phyloP scores from a whole-genome alignment of 805 yeast species.

The Torulaspora quercuum region DNA sequence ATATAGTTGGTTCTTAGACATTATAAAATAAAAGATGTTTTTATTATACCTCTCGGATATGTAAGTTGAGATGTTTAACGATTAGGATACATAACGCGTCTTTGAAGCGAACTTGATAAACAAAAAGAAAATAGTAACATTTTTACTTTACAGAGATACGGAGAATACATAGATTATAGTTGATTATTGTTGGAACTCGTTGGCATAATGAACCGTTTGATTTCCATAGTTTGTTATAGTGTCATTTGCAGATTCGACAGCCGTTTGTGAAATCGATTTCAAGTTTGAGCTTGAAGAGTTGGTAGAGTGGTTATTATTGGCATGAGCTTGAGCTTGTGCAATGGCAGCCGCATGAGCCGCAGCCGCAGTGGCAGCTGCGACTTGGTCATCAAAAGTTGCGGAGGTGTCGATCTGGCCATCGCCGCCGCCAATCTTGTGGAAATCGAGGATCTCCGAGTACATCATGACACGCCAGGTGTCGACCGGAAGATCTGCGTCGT shows the following conservation, averaged over 20 bases:
- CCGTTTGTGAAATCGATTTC: slow-evolving; percentile 10
- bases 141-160: too few relatives aligned
- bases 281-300: slow-evolving; percentile 2
- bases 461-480: slow-evolving; percentile 99
- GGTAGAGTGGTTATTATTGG: slow-evolving; percentile 7
- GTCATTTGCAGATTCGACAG: slow-evolving; percentile 19
- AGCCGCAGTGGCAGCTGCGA: slow-evolving; percentile 39
- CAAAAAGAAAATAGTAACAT: too few relatives aligned
- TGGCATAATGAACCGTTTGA: slow-evolving; percentile 36
- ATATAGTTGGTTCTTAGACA: slow-evolving; percentile 37
- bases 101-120: slow-evolving; percentile 1
- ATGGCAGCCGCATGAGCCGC: slow-evolving; percentile 36
- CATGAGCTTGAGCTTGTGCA: slow-evolving; percentile 28
- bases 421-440: slow-evolving; percentile 77
- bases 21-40: neutral
- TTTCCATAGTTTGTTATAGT: slow-evolving; percentile 31
- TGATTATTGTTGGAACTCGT: slow-evolving; percentile 33
- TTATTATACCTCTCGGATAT: too few relatives aligned
- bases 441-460: slow-evolving; percentile 94
- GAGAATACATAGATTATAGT: slow-evolving; percentile 1
- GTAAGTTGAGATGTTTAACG: slow-evolving; percentile 1
- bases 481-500: slow-evolving; percentile 95
- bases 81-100: neutral
- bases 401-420: slow-evolving; percentile 36
- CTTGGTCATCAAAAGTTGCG: slow-evolving; percentile 38